These are phyloP conservation scores for Xanthoconium separans DNA, from an alignment of 1,284 basidiomycete genomes.

Conservation along the genomic window DNA sequence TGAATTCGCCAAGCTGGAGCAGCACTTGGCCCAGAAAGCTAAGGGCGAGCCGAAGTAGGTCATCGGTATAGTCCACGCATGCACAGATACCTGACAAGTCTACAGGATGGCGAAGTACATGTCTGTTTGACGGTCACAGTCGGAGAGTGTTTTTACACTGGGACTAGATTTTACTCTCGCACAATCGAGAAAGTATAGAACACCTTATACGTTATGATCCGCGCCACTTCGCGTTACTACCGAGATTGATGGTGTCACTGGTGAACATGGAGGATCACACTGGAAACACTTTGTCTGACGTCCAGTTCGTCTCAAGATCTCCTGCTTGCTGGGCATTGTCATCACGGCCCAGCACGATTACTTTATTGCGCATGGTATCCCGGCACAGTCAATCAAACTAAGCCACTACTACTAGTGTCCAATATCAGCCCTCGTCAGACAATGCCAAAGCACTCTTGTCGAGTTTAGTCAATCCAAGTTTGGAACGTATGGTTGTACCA, in stretches of 20 bases:
- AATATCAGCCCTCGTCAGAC: background rate
- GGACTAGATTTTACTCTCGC: background rate
- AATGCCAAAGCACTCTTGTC: background rate
- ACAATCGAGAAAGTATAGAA: constrained; percentile 34
- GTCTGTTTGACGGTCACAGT: constrained; percentile 44
- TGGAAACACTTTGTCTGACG: too few relatives aligned
- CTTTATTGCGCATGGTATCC: constrained; percentile 19
- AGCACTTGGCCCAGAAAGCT: constrained; percentile 57
- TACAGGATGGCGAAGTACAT: constrained; percentile 73
- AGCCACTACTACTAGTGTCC: constrained; percentile 6
- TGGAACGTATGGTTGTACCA: constrained; percentile 62
- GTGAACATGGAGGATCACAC: too few relatives aligned
- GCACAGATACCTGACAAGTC: constrained; percentile 10
- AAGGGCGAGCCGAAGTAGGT: constrained; percentile 32
- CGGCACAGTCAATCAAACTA: constrained; percentile 7
- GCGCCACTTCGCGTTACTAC: too few relatives aligned
- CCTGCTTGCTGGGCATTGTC: too few relatives aligned
- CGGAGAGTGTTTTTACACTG: background rate
- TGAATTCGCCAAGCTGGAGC: constrained; percentile 92
- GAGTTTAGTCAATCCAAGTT: constrained; percentile 18
- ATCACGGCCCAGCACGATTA: background rate
- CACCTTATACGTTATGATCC: constrained; percentile 13
- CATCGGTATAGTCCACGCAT: constrained; percentile 17
- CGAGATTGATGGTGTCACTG: too few relatives aligned
- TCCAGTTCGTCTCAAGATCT: background rate